These are phyloP conservation scores for Zoysia japonica DNA, from an alignment of 176 grass and related monocot genomes.

Conservation along the genomic window DNA sequence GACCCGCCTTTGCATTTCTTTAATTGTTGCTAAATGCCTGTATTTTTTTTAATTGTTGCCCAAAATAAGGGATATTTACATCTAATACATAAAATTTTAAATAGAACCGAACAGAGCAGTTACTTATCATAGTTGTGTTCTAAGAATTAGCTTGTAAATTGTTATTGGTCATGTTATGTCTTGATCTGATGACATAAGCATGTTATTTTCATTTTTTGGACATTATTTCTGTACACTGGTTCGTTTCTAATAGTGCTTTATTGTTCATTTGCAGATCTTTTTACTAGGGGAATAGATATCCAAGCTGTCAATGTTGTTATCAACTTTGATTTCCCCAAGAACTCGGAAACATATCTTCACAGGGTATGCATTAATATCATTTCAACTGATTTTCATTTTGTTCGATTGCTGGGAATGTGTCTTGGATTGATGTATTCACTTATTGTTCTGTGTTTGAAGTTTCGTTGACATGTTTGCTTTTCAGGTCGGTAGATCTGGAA, in stretches of 20 bases:
- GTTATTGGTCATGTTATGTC: background rate
- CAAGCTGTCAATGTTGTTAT: conserved; percentile 99
- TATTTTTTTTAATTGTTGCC: conserved; percentile 9
- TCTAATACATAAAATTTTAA: background rate
- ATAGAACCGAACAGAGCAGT: background rate
- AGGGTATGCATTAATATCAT: conserved; percentile 61
- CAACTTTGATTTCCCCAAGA: conserved; percentile 97
- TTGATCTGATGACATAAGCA: background rate
- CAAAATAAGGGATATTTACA: background rate
- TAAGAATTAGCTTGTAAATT: background rate
- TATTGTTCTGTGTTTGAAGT: background rate
- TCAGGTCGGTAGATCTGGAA: conserved; percentile 92
- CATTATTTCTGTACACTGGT: background rate
- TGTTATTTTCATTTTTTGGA: background rate
- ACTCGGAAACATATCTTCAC: conserved; percentile 88
- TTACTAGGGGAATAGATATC: conserved; percentile 97
- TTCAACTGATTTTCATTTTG: background rate
- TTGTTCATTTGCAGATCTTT: conserved; percentile 66
- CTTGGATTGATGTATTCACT: background rate
- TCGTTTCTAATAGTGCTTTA: conserved; percentile 4
- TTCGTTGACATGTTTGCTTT: conserved; percentile 21
- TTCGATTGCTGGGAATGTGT: background rate
- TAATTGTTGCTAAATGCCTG: background rate
- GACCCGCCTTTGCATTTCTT: background rate
- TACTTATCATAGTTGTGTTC: background rate